These are phyloP conservation scores for Rhizopus arrhizus DNA, from an alignment of 371 early-diverging fungal species.

Conservation along the genomic window DNA sequence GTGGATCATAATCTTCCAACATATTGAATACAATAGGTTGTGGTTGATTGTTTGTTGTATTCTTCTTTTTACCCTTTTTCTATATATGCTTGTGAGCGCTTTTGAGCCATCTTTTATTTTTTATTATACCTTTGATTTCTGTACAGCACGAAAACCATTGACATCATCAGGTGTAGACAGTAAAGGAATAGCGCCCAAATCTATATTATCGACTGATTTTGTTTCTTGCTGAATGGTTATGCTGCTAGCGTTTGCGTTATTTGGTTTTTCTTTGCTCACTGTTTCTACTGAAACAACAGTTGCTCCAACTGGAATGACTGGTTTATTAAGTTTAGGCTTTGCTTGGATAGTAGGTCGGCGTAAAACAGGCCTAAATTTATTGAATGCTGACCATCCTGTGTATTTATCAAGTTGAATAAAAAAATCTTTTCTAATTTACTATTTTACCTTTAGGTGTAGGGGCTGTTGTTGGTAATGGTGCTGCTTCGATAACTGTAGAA, in stretches of 20 bases:
- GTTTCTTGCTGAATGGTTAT: conserved; percentile 4
- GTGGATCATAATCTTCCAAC: conserved; percentile 63
- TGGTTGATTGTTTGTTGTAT: conserved; percentile 28
- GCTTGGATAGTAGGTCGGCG: conserved; percentile 53
- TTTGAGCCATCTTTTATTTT: neutral
- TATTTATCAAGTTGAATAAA: neutral
- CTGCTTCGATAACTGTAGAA: neutral
- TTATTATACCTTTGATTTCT: conserved; percentile 18
- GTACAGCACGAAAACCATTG: conserved; percentile 34
- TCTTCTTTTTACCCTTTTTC: conserved; percentile 30
- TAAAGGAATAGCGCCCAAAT: conserved; percentile 29
- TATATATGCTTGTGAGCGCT: neutral
- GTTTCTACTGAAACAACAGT: conserved; percentile 44
- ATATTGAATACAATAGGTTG: conserved; percentile 46
- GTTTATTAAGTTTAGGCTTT: conserved; percentile 45
- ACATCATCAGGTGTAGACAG: conserved; percentile 41
- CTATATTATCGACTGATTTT: conserved; percentile 13
- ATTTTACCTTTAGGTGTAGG: conserved; percentile 13
- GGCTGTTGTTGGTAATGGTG: conserved; percentile 6
- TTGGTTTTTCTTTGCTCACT: conserved; percentile 30
- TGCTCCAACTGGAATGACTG: conserved; percentile 51
- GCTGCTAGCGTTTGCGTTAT: neutral
- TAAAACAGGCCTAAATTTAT: conserved; percentile 50
- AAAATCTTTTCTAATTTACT: neutral
- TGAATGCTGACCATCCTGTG: conserved; percentile 48